phyloP scores from a whole-genome alignment of 2,329 filamentous ascomycete species.

The Fusarium armeniacum region DNA sequence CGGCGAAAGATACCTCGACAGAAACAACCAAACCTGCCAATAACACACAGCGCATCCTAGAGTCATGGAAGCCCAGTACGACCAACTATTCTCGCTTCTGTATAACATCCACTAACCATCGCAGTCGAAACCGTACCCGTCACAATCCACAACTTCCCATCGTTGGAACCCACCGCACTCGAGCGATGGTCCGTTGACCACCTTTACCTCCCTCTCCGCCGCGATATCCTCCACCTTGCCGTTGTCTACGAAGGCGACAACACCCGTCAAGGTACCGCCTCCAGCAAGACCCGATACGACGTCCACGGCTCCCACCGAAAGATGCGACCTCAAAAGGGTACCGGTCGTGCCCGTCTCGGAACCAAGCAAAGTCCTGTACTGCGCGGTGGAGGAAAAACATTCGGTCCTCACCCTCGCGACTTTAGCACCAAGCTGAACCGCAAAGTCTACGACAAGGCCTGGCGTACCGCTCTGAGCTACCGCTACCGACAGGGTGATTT shows the following conservation, averaged over 20 bases:
- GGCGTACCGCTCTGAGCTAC: slow-evolving; percentile 93
- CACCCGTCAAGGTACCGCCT: slow-evolving; percentile 88
- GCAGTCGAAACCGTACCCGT: slow-evolving; percentile 77
- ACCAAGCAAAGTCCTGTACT: slow-evolving; percentile 85
- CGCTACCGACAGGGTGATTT: slow-evolving; percentile 90
- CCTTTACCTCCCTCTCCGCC: slow-evolving; percentile 86
- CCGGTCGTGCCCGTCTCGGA: slow-evolving; percentile 83
- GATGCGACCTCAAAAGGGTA: slow-evolving; percentile 88
- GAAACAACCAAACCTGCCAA: slow-evolving; percentile 47
- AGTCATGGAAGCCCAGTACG: slow-evolving; percentile 64
- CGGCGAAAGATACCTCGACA: slow-evolving; percentile 54
- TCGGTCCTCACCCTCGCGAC: slow-evolving; percentile 92
- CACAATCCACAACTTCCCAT: slow-evolving; percentile 91
- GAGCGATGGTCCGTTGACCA: slow-evolving; percentile 85
- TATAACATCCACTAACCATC: slow-evolving; percentile 22
- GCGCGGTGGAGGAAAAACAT: slow-evolving; percentile 86
- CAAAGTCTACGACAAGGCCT: slow-evolving; percentile 96
- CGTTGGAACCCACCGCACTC: slow-evolving; percentile 84
- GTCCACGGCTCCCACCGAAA: slow-evolving; percentile 88
- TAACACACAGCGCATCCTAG: slow-evolving; percentile 53
- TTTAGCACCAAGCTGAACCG: slow-evolving; percentile 85
- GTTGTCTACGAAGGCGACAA: slow-evolving; percentile 93
- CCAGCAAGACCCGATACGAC: slow-evolving; percentile 83
- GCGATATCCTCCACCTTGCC: slow-evolving; percentile 92
- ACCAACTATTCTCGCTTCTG: slow-evolving; percentile 14